A percentile compares a stretch with the other conserved stretches of the same genome.
Conservation (phyloP, 2,329 filamentous ascomycete species). For the Zymoseptoria brevis region DNA sequence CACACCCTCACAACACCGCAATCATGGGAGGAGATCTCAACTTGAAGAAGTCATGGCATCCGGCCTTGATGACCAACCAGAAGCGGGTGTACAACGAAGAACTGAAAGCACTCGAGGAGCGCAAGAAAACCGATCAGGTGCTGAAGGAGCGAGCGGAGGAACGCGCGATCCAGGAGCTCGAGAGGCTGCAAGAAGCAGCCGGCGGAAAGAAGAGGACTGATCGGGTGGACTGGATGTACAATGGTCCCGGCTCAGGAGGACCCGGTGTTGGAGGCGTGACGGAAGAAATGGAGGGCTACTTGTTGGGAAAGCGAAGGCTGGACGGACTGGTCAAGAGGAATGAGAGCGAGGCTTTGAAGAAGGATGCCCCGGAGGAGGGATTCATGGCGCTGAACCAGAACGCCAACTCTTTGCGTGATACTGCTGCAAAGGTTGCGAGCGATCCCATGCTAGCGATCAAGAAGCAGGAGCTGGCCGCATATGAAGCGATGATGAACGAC, state of each 20-base stretch:
- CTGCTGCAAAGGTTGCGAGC: constrained; percentile 75
- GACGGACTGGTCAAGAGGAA: constrained; percentile 77
- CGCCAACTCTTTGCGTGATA: constrained; percentile 70
- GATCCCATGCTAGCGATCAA: constrained; percentile 92
- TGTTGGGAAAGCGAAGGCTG: constrained; percentile 86
- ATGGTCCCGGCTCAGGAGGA: constrained; percentile 70
- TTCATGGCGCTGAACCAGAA: constrained; percentile 51
- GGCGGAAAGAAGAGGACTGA: constrained; percentile 73
- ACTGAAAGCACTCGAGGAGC: constrained; percentile 84
- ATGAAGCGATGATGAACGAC: constrained; percentile 65
- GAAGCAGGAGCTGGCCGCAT: constrained; percentile 58
- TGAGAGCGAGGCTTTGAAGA: constrained; percentile 73
- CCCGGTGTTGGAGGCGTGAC: constrained; percentile 55
- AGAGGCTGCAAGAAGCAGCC: constrained; percentile 78
- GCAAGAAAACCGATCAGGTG: constrained; percentile 85
- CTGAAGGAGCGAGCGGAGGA: constrained; percentile 92
- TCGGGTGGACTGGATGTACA: constrained; percentile 97
- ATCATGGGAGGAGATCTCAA: constrained; percentile 94
- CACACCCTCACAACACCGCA: constrained; percentile 23
- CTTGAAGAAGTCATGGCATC: constrained; percentile 87
- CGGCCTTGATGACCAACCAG: constrained; percentile 83
- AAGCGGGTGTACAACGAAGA: constrained; percentile 85
- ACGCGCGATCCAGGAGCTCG: constrained; percentile 81
- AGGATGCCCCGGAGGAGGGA: constrained; percentile 44
- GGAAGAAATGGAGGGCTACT: constrained; percentile 88